These are phyloP conservation scores for Neolentinus lepideus DNA, from an alignment of 1,284 basidiomycete genomes.

Conservation along the genomic window DNA sequence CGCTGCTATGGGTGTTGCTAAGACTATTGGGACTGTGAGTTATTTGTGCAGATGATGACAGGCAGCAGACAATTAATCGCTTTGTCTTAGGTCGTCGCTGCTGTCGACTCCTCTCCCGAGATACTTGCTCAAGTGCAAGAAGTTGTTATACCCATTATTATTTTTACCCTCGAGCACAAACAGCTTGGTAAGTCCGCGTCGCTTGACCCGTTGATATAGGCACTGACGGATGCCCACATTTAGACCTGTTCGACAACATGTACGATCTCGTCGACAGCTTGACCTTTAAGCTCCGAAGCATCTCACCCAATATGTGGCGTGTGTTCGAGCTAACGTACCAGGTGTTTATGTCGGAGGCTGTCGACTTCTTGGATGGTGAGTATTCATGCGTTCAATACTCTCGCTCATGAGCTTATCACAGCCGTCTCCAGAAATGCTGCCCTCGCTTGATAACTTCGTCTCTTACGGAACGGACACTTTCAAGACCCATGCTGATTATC, in stretches of 20 bases:
- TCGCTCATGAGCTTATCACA: constrained; percentile 1
- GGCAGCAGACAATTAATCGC: constrained; percentile 2
- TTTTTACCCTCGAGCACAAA: constrained; percentile 71
- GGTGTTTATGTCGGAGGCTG: constrained; percentile 78
- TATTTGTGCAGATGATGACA: background rate
- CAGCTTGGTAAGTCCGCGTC: constrained; percentile 54
- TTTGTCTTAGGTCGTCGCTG: constrained; percentile 48
- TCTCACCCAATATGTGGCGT: constrained; percentile 82
- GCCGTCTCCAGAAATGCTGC: constrained; percentile 68
- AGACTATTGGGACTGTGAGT: constrained; percentile 71
- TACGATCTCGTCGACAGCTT: constrained; percentile 83
- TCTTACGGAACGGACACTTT: constrained; percentile 79
- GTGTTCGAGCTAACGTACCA: constrained; percentile 80
- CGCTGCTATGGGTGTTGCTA: constrained; percentile 78
- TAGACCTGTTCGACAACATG: constrained; percentile 85
- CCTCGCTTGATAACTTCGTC: constrained; percentile 85
- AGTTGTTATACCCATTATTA: constrained; percentile 74
- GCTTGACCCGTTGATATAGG: background rate
- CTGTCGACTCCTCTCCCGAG: constrained; percentile 70
- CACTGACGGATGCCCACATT: background rate
- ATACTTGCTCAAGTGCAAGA: constrained; percentile 79
- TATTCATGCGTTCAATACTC: background rate
- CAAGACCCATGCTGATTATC: constrained; percentile 68
- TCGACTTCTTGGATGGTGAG: constrained; percentile 81
- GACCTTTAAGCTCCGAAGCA: constrained; percentile 75